Conservation (phyloP, 2,329 filamentous ascomycete species). For the Paecilomyces sp. region DNA sequence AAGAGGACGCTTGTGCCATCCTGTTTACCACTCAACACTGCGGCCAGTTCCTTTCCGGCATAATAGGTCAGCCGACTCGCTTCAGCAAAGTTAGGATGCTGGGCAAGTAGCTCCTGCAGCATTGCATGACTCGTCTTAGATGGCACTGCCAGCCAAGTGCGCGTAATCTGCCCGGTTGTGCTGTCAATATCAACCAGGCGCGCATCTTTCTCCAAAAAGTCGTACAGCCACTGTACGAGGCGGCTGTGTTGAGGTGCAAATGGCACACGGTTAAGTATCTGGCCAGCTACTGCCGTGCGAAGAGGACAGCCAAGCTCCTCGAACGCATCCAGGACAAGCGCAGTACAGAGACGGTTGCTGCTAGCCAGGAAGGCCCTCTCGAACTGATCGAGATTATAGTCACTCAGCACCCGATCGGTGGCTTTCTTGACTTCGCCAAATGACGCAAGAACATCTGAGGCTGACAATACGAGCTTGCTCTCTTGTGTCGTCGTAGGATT, state of each 20-base stretch:
- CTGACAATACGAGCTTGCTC: neutral
- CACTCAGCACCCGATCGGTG: neutral
- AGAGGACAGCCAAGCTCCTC: neutral
- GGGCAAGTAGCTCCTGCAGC: neutral
- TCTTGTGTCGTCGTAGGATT: neutral
- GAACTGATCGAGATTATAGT: neutral
- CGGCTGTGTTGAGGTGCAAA: neutral
- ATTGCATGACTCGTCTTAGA: neutral
- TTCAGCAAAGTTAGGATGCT: neutral
- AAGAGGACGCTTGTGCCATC: neutral
- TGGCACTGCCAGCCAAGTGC: neutral
- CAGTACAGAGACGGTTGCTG: neutral
- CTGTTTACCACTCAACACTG: neutral
- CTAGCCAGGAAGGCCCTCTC: neutral
- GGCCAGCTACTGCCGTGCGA: neutral
- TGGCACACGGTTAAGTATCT: neutral
- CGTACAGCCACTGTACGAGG: neutral
- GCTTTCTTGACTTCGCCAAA: neutral
- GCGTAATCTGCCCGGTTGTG: neutral
- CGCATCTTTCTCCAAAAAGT: neutral
- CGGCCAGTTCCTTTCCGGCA: neutral
- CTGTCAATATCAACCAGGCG: neutral
- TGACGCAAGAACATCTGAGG: neutral
- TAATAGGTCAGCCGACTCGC: neutral
- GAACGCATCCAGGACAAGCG: neutral